Base-by-base conservation (phyloP, 352 stramenopile genomes). In the Halophytophthora batemanensis region DNA sequence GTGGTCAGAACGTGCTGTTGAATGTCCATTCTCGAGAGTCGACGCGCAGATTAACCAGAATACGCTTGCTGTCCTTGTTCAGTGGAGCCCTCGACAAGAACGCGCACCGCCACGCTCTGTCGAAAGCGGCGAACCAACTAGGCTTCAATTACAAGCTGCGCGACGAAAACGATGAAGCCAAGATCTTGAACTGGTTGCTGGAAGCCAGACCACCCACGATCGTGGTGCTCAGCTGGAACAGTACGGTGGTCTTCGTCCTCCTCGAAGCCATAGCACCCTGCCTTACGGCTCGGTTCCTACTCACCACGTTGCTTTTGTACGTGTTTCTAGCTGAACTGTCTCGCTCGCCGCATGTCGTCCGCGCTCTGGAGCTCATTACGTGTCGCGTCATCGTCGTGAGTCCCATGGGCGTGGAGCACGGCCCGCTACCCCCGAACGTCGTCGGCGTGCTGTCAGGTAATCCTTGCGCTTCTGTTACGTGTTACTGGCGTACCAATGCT, bases 181-280 rank as follows among this genome's bases (percentile, higher is more conserved):
- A 74, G 25, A 68, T 70, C 33, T 37, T 74, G 19, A 60, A 74
- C 37, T 68, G 45, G 56, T 39, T 74, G 15, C 61, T 74, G 15
- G 33, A 17, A 4, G 42, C 64, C 3, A 22, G 45, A 8, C 35
- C 50, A 6, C 22, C 31, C 3, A 56, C 49, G 17, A 47, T 64
- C 21, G 54, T 85, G 29, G 57, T 85, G 6, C 28, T 85, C 29
- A 53, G 52, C 21, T 70, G 61, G 57, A 63, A 74, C 37, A 70
- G 61, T 70, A 50, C 40, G 59, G 52, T 47, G 21, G n/a, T 25
- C 12, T 25, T 18, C 1, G 43, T 12, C 13, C 28, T 22, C 2
- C 12, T 14, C 35, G 3, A 3, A 35, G 13, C 3, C n/a, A 14
- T 50, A 13, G 41, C 40, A 22, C 7, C 19, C 3, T 14, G 11